A percentile compares a stretch with the other conserved stretches of the same genome.
Conservation (phyloP, 1,284 basidiomycete species). For the Mycosarcoma mackinlayi region DNA sequence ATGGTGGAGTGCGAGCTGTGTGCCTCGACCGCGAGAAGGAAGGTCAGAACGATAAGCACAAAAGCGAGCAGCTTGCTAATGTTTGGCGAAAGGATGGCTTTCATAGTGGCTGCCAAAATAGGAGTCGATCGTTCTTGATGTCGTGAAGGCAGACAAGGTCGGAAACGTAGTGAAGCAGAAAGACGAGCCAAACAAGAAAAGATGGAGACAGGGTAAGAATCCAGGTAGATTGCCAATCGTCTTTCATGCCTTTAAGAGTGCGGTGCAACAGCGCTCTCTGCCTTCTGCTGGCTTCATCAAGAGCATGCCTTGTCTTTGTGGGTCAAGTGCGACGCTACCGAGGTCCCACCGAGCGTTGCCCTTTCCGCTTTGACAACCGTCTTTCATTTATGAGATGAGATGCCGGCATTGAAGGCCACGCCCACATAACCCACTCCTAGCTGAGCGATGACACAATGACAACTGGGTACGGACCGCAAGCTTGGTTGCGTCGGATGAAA, state of each 20-base stretch:
- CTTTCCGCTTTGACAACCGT: background rate
- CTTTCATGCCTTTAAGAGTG: too few relatives aligned
- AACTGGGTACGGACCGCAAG: too few relatives aligned
- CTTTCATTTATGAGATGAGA: slow-evolving; percentile 6
- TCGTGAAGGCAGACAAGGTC: background rate
- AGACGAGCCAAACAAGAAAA: too few relatives aligned
- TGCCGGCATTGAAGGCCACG: background rate
- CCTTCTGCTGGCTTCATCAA: too few relatives aligned
- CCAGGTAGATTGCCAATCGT: too few relatives aligned
- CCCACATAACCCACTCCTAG: too few relatives aligned
- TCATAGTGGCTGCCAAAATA: slow-evolving; percentile 23
- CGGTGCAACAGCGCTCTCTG: too few relatives aligned
- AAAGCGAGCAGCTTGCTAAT: slow-evolving; percentile 25
- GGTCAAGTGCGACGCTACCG: background rate
- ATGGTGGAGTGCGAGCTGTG: background rate
- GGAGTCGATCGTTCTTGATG: background rate
- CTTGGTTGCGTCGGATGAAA: too few relatives aligned
- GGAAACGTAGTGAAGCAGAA: too few relatives aligned
- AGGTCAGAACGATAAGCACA: slow-evolving; percentile 13
- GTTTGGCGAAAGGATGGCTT: slow-evolving; percentile 10
- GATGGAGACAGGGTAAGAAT: too few relatives aligned
- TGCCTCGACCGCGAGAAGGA: slow-evolving; percentile 15
- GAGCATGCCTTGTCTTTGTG: background rate
- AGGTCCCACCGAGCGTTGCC: background rate
- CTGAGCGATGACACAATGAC: too few relatives aligned